Evolutionary conservation across 1,284 basidiomycete genomes (phyloP), one percentile per base, ranked within the genome.

Genomic region (Pascua guehoae): DNA sequence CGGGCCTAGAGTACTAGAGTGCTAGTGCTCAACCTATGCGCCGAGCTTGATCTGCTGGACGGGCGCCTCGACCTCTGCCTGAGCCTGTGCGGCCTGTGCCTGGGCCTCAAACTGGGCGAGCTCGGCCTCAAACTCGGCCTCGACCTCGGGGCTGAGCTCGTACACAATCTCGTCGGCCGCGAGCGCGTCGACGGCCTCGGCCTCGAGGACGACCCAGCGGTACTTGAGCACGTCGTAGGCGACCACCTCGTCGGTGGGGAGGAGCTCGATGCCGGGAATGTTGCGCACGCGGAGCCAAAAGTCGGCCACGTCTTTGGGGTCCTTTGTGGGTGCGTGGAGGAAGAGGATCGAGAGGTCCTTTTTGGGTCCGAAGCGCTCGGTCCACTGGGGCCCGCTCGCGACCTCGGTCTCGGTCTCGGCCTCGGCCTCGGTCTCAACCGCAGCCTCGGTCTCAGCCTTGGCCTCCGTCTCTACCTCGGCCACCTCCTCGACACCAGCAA

Each of bases 191-290:
- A 77, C 63, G 8, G 65, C 67, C 10, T 44, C 66, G 14, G 66
- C 63, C 50, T 75, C 75, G 64, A 73, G 56, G 14, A 77, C 70
- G 41, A 66, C 51, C 76, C 73, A 76, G 53, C 69, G 68, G 85
- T 88, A 90, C 72, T 85, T 86, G 67, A 93, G 77, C 41, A 88
- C 71, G 68, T 90, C 86, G 73, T 89, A 91, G 5, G 91, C 85
- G 47, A 83, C 83, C 49, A 90, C 78, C 54, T 90, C 84, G 51
- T 86, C 79, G 14, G 83, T 84, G 1, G 82, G 82, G 51, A 81
- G 80, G 46, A 87, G 77, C 53, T 86, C 83, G 32, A 89, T 80
- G 43, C 82, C 81, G 39, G 82, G 81, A 41, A 93, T 55, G 57
- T 76, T 77, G 39, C 70, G 61, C 9, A 69, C 48, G 4, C 52